Evolutionary conservation across 108 stramenopile species (phyloP).

Genomic region (Conticribra guillardii): DNA sequence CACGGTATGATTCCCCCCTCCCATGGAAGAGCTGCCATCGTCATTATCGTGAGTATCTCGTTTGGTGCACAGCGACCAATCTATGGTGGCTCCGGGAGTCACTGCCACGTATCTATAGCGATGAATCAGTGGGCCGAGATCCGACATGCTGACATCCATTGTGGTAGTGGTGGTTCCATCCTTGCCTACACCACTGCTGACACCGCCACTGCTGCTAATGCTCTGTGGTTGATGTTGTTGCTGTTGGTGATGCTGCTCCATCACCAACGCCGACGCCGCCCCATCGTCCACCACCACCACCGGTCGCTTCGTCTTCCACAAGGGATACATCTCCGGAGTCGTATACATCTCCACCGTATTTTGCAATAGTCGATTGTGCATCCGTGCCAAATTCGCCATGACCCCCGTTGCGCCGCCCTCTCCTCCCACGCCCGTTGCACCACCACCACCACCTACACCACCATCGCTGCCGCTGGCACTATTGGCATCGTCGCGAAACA

Average conservation of each 20-base stretch:
- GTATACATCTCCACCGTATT: slow-evolving; percentile 86
- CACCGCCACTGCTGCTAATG: too few relatives aligned
- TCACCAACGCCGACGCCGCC: not conserved
- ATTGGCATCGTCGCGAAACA: not conserved
- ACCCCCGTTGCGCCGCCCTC: slow-evolving; percentile 19
- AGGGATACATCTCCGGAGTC: slow-evolving; percentile 85
- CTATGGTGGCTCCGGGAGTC: slow-evolving; percentile 73
- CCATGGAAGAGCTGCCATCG: slow-evolving; percentile 34
- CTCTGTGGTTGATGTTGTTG: too few relatives aligned
- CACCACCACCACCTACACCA: too few relatives aligned
- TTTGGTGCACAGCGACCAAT: slow-evolving; percentile 25
- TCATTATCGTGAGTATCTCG: slow-evolving; percentile 28
- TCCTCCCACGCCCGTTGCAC: not conserved
- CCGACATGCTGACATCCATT: too few relatives aligned
- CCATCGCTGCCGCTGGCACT: not conserved
- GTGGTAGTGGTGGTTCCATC: too few relatives aligned
- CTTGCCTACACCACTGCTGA: too few relatives aligned
- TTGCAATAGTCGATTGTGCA: slow-evolving; percentile 39
- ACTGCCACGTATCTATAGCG: slow-evolving; percentile 89
- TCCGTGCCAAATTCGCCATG: slow-evolving; percentile 13
- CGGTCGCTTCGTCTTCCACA: slow-evolving; percentile 82
- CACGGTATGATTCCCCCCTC: slow-evolving; percentile 37
- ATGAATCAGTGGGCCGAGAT: slow-evolving; percentile 69
- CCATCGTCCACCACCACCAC: slow-evolving; percentile 73
- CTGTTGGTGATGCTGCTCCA: too few relatives aligned